phyloP scores from a whole-genome alignment of 768 basidiomycete species.

The Neoboletus brunneissimus region DNA sequence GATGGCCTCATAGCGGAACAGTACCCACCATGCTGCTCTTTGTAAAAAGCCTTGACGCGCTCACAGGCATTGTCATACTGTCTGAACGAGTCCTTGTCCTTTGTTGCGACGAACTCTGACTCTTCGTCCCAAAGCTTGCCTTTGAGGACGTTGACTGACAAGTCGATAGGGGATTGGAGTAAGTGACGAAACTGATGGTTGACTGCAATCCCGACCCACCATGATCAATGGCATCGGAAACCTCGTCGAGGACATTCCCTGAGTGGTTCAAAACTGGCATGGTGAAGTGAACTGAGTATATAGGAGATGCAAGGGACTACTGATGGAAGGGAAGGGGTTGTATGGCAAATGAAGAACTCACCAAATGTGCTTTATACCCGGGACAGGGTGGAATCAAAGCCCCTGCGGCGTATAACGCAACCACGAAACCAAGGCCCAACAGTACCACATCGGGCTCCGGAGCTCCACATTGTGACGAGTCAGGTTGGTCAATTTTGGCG shows the following conservation, averaged over 20 bases:
- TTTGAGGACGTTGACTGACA: conserved; percentile 66
- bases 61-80: conserved; percentile 76
- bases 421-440: conserved; percentile 11
- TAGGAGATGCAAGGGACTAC: neutral
- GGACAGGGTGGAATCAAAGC: conserved; percentile 5
- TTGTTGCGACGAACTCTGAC: conserved; percentile 53
- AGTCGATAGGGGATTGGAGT: neutral
- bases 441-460: conserved; percentile 21
- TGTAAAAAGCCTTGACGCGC: conserved; percentile 74
- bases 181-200: neutral
- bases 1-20: neutral
- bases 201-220: conserved; percentile 33
- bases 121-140: conserved; percentile 56
- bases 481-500: conserved; percentile 8
- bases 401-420: conserved; percentile 12
- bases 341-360: conserved; percentile 4
- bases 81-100: conserved; percentile 68
- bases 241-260: conserved; percentile 37
- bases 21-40: conserved; percentile 67
- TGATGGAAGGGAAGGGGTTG: neutral
- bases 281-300: neutral
- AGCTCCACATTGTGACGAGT: conserved; percentile 16
- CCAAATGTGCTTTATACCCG: conserved; percentile 19
- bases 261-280: conserved; percentile 30
- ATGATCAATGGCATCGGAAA: conserved; percentile 49